Evolutionary conservation across 2,329 filamentous ascomycete species (phyloP).

Genomic region (Didymella pinodella): DNA sequence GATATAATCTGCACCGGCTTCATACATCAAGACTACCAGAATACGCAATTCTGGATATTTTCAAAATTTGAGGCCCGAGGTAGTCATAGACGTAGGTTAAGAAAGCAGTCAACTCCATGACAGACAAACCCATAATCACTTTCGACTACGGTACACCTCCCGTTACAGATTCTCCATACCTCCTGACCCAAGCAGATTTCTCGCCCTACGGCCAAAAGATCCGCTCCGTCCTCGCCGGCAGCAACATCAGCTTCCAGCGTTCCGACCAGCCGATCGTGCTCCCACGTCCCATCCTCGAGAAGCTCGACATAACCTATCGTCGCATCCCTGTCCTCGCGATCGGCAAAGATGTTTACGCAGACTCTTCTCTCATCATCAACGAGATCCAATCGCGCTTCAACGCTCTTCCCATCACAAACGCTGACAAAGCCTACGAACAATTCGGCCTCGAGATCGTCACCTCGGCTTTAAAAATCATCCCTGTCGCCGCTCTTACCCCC

Average conservation of each 20-base stretch:
- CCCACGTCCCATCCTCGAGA: slow-evolving; percentile 70
- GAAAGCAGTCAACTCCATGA: not conserved
- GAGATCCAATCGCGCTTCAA: slow-evolving; percentile 65
- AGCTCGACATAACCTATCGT: slow-evolving; percentile 70
- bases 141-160: slow-evolving; percentile 13
- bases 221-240: slow-evolving; percentile 9
- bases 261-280: slow-evolving; percentile 66
- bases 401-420: slow-evolving; percentile 48
- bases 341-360: slow-evolving; percentile 72
- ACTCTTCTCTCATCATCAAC: slow-evolving; percentile 72
- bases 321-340: slow-evolving; percentile 74
- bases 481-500: slow-evolving; percentile 4
- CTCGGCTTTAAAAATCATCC: slow-evolving; percentile 15
- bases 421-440: slow-evolving; percentile 35
- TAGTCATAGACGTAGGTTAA: not conserved
- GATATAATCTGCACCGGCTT: not conserved
- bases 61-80: not conserved
- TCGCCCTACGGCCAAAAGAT: slow-evolving; percentile 15
- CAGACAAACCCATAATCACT: slow-evolving; percentile 2
- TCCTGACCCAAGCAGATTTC: slow-evolving; percentile 1
- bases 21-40: not conserved
- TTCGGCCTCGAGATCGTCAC: slow-evolving; percentile 10
- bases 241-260: slow-evolving; percentile 11
- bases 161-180: not conserved
- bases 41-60: not conserved